phyloP scores from a whole-genome alignment of 83 land plant genomes.

The Larix sibirica region DNA sequence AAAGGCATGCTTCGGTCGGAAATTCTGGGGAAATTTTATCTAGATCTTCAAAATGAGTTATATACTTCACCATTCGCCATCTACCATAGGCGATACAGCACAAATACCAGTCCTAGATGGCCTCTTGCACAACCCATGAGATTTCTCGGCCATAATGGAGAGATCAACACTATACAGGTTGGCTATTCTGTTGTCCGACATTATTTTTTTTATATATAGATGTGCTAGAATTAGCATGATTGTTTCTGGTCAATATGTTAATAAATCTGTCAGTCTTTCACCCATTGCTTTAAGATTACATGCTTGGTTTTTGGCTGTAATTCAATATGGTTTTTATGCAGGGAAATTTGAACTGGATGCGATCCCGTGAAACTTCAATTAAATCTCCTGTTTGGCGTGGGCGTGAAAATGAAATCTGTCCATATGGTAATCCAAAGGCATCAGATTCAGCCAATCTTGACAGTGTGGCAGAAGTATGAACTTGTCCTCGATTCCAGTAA shows the following conservation, averaged over 20 bases:
- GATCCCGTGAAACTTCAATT: constrained; percentile 82
- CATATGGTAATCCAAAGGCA: constrained; percentile 90
- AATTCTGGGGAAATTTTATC: constrained; percentile 81
- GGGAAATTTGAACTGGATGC: constrained; percentile 99
- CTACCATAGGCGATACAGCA: constrained; percentile 94
- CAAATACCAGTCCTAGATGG: constrained; percentile 98
- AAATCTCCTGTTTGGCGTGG: constrained; percentile 95
- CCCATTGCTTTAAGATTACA: not conserved
- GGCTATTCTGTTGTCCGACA: not conserved
- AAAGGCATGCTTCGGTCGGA: constrained; percentile 98
- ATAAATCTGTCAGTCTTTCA: not conserved
- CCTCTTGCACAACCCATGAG: constrained; percentile 99
- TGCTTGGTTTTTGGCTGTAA: constrained; percentile 11
- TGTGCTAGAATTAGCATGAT: not conserved
- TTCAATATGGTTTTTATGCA: constrained; percentile 20
- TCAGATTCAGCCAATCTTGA: constrained; percentile 99
- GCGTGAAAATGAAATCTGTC: constrained; percentile 93
- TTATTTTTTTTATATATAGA: not conserved
- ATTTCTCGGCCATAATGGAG: constrained; percentile 97
- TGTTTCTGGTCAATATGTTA: not conserved
- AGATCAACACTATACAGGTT: constrained; percentile 99
- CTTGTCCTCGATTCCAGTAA: not conserved
- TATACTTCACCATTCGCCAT: constrained; percentile 89
- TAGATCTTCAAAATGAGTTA: constrained; percentile 77
- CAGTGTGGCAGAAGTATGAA: constrained; percentile 91